Percentiles rank a stretch among this genome's conserved stretches.
Conservation (phyloP, 306 rosid species). For the Corylus avellana region DNA sequence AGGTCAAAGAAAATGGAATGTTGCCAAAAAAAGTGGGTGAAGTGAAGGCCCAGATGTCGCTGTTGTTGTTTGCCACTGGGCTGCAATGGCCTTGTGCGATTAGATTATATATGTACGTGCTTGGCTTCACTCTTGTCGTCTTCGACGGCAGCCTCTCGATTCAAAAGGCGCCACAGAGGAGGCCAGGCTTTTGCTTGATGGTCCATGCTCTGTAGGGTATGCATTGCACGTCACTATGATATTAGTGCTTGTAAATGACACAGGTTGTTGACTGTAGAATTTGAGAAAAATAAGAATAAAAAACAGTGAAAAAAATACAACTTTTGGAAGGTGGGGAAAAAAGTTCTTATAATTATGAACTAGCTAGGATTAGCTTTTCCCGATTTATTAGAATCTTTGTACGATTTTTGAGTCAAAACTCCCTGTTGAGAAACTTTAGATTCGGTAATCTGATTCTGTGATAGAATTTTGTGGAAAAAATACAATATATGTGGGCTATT, state of each 20-base stretch:
- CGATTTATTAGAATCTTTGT: neutral
- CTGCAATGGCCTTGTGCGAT: slow-evolving; percentile 19
- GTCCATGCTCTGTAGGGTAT: neutral
- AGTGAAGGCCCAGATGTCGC: slow-evolving; percentile 24
- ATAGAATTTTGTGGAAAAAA: too few relatives aligned
- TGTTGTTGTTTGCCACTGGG: slow-evolving; percentile 30
- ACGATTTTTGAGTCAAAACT: neutral
- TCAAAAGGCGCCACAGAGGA: neutral
- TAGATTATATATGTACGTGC: slow-evolving; percentile 8
- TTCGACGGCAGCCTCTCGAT: neutral
- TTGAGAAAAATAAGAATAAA: neutral
- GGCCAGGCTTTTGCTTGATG: neutral
- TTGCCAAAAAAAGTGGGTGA: slow-evolving; percentile 12
- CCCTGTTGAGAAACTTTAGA: too few relatives aligned
- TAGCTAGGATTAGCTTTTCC: neutral
- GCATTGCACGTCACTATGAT: neutral
- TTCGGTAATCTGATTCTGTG: too few relatives aligned
- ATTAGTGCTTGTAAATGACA: neutral
- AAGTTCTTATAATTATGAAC: neutral
- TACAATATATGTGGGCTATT: too few relatives aligned
- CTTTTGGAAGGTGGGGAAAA: neutral
- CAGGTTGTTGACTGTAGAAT: neutral
- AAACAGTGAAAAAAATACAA: neutral
- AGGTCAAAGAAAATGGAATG: slow-evolving; percentile 3
- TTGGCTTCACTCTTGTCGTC: neutral